phyloP scores from a whole-genome alignment of 2,329 filamentous ascomycete genomes.

The Grosmannia huntii region DNA sequence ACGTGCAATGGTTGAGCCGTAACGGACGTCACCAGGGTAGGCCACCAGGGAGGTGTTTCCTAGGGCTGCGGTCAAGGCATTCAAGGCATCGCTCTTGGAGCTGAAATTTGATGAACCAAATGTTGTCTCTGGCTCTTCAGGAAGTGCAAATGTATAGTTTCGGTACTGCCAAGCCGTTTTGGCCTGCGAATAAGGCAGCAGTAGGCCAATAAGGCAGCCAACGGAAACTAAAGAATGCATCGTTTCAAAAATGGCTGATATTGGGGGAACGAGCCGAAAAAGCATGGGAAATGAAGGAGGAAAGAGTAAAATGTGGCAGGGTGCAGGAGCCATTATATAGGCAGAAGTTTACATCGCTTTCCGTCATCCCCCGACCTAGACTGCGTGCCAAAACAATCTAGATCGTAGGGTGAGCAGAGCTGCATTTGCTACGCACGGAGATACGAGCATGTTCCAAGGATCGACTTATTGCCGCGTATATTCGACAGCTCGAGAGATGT shows the following conservation, averaged over 20 bases:
- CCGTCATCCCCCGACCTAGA: background rate
- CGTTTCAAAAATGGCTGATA: background rate
- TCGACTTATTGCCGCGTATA: background rate
- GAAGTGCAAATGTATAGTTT: background rate
- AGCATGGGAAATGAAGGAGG: background rate
- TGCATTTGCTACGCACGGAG: background rate
- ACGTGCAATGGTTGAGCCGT: background rate
- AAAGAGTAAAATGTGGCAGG: background rate
- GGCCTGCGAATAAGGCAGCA: background rate
- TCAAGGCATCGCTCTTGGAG: background rate
- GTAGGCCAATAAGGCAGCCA: background rate
- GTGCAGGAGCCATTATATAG: background rate
- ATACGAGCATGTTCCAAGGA: background rate
- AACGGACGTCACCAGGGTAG: background rate
- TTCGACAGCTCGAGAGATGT: background rate
- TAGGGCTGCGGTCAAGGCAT: background rate
- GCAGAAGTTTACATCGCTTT: background rate
- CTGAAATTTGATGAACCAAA: background rate
- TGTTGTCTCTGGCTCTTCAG: background rate
- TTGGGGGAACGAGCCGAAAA: background rate
- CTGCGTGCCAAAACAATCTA: background rate
- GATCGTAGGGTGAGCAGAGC: too few relatives aligned
- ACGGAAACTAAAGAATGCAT: background rate
- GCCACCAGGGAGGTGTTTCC: background rate
- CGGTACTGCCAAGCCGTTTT: conserved; percentile 3